Evolutionary conservation across 179 eudicot genomes (phyloP).

Genomic region (Vitellaria paradoxa): DNA sequence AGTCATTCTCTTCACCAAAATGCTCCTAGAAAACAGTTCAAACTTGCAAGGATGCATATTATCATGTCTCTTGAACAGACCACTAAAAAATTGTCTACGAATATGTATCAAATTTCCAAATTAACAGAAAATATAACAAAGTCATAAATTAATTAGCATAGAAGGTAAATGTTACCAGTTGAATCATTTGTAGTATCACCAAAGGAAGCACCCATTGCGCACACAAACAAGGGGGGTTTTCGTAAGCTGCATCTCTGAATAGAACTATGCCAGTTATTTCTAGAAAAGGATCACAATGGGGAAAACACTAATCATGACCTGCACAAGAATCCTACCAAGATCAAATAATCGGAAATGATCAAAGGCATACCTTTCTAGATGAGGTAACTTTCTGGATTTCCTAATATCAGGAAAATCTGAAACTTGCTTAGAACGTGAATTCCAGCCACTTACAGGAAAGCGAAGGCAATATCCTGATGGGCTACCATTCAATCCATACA

Average conservation of each 20-base stretch:
- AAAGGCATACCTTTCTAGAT: constrained; percentile 36
- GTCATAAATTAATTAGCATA: neutral
- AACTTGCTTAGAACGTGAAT: constrained; percentile 28
- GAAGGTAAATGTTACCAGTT: constrained; percentile 48
- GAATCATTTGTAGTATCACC: constrained; percentile 60
- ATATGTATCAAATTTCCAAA: neutral
- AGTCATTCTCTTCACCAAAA: no score
- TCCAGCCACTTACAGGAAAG: constrained; percentile 38
- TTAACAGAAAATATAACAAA: no score
- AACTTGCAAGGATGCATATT: neutral
- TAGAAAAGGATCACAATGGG: constrained; percentile 24
- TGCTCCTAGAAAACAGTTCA: neutral
- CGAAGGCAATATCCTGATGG: constrained; percentile 53
- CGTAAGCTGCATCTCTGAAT: constrained; percentile 24
- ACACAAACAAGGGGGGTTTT: constrained; percentile 31
- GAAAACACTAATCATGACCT: constrained; percentile 15
- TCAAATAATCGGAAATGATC: neutral
- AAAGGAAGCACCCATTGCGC: constrained; percentile 89
- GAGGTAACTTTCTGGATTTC: constrained; percentile 25
- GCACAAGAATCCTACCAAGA: constrained; percentile 6
- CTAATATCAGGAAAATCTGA: constrained; percentile 22
- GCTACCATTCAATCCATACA: constrained; percentile 53
- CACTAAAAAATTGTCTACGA: neutral
- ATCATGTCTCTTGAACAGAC: neutral
- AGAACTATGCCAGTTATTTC: constrained; percentile 34